Evolutionary conservation across 164 flowering plant species (phyloP), one percentile per base, ranked within the genome.

Genomic region (Magnolia officinalis): DNA sequence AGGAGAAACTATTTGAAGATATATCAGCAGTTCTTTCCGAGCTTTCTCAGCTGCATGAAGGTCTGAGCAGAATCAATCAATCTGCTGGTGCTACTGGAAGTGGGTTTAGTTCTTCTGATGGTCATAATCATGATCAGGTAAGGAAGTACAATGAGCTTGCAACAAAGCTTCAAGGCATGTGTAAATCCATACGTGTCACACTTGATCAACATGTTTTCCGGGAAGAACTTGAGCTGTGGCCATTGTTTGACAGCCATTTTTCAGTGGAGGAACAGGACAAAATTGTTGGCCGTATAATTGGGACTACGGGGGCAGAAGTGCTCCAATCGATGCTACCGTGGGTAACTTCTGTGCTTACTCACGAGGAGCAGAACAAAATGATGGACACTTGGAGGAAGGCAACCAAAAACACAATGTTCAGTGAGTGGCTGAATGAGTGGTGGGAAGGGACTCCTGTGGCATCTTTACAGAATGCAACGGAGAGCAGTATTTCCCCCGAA

Each of bases 371-470:
- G 82, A 91, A 91, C 67, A 90, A 83, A 84, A 89, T 95, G 97
- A 92, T 95, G 97, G 95, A 90, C 79, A 90, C 95, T 9, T 92
- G 92, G 97, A 93, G 89, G 85, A 91, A 93, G 63, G 99, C 97
- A 65, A 89, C 99, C 4, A 93, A 88, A 80, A 95, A 95, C 78
- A 95, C 99, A 5, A 95, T 93, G 99, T 95, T 95, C 79, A 91
- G 85, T 74, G 99, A 95, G 82, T 95, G 99, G 99, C 97, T 95
- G 66, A 83, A 87, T 84, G 99, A 95, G 83, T 95, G 99, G 92
- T 95, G 98, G 98, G 89, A 90, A 76, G 94, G 88, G 82, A 77
- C 76, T 74, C 76, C 88, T 29, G 77, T 74, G 52, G 83, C 87
- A 63, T 74, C 88, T 68, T 51, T 82, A 16, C 84, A 79, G 63